Evolutionary conservation across 163 green algal species (phyloP).

Genomic region (Chlorella variabilis): DNA sequence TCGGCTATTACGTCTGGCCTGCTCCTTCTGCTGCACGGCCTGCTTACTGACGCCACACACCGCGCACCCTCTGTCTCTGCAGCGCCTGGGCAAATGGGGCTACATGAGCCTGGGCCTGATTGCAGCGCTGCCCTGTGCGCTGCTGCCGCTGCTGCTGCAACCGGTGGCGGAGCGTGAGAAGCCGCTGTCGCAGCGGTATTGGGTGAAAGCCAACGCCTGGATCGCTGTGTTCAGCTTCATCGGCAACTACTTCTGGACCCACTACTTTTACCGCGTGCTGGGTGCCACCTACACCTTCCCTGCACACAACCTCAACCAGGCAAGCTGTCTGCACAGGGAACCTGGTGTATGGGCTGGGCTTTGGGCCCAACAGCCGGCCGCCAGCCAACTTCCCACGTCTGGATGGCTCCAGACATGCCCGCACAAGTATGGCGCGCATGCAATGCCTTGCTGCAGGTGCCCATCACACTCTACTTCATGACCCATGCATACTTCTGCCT

Average conservation of each 20-base stretch:
- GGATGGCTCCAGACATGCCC: too few relatives aligned
- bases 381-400: too few relatives aligned
- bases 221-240: constrained; percentile 97
- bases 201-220: constrained; percentile 98
- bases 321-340: constrained; percentile 43
- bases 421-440: too few relatives aligned
- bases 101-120: constrained; percentile 91
- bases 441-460: constrained; percentile 86
- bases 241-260: constrained; percentile 99
- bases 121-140: constrained; percentile 75
- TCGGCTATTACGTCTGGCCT: too few relatives aligned
- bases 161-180: constrained; percentile 73
- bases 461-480: constrained; percentile 96
- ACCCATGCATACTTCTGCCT: constrained; percentile 99
- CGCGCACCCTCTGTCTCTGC: background rate
- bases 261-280: constrained; percentile 99
- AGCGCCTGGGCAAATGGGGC: constrained; percentile 61
- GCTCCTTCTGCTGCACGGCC: too few relatives aligned
- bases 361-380: background rate
- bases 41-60: too few relatives aligned
- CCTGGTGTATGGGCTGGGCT: background rate
- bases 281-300: constrained; percentile 96
- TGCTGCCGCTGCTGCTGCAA: constrained; percentile 80
- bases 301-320: constrained; percentile 91
- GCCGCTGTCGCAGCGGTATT: constrained; percentile 79